Evolutionary conservation across 2,329 filamentous ascomycete genomes (phyloP), one percentile per base, ranked within the genome.

Genomic region (Myrmaecium sp.): DNA sequence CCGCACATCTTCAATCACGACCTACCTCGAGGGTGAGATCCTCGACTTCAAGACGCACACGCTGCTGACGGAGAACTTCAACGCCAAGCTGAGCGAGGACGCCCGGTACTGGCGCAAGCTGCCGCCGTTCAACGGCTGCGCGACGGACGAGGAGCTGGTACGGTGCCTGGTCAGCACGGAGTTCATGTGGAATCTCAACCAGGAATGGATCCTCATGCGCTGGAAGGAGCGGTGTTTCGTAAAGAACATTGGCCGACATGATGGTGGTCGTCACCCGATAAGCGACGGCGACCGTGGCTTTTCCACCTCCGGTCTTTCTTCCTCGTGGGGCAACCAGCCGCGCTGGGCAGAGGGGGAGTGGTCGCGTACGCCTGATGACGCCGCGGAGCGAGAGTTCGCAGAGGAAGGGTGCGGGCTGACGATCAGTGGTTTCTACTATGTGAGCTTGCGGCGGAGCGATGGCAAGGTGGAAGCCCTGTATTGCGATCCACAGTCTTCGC

Each of bases 11-110:
- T 55, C 44, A 6, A 76, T 76, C 30, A 66, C 67, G 10, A 75
- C 70, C 3, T 76, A 69, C 40, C 58, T 76, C 23, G 71, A 75
- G 53, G 72, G 72, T 29, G 72, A 77, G 41, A 74, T 77, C 32
- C 65, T 77, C 33, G 72, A 77, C 42, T 69, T 64, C 37, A 44
- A 43, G 22, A 54, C 46, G 4, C 51, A 62, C 42, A 58, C 52
- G 25, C 54, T 77, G 36, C 51, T 64, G 26, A 67, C 62, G 7
- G 54, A 60, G 36, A 44, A 43, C 19, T 64, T 64, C 42, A 52
- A 55, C 27, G 51, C 53, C 20, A 54, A 40, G n/a, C 44, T 55
- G 19, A 36, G 44, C 29, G 53, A 54, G 43, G 57, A 63, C 38
- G 52, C 57, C 7, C 47, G 45, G 4, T 62, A 64, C 35, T 64